Base-by-base conservation (phyloP, 345 rosid species). In the Brassica carinata region DNA sequence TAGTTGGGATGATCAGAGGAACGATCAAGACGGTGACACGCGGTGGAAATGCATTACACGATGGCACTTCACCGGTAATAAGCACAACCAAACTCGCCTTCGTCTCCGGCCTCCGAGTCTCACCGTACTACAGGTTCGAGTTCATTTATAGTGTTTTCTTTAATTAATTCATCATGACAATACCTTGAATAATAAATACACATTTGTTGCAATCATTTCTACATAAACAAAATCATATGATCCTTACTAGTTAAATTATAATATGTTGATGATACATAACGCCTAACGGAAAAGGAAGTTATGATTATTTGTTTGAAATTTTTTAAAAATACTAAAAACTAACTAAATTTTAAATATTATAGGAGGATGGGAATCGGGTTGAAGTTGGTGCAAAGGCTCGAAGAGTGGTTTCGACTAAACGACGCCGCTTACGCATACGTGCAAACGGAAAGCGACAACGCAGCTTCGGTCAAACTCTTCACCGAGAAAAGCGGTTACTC, bases 361-460 rank as follows among this genome's bases (percentile, higher is more conserved):
- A 96, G 99, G 92, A 84, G 99, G 86, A 89, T 91, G 96, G 99
- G 99, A 36, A 87, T 96, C 53, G 99, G 92, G 48, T 61, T 88
- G 62, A 94, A 87, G 77, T 82, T 96, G 67, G 97, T 94, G 9
- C 77, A 61, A 26, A 71, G 85, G 73, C 83, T 89, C 63, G 99
- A 96, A 77, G 90, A 86, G 45, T 96, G 99, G 99, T 92, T 96
- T 75, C 81, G 83, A 10, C 74, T 81, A 82, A 91, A 85, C 87
- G 98, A 91, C 80, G 97, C 95, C 67, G 96, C 87, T 63, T 96
- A 96, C 72, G 82, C 97, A 0, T 96, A 94, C 88, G 83, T 96
- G n/a, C 98, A 97, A 14, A 94, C 98, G 0, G 99, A 94, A 85
- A 90, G 83, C 87, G 97, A 94, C 87, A 96, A 96, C 87, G 64